Conservation (phyloP, 768 basidiomycete species). For the Steccherinum ochraceum region DNA sequence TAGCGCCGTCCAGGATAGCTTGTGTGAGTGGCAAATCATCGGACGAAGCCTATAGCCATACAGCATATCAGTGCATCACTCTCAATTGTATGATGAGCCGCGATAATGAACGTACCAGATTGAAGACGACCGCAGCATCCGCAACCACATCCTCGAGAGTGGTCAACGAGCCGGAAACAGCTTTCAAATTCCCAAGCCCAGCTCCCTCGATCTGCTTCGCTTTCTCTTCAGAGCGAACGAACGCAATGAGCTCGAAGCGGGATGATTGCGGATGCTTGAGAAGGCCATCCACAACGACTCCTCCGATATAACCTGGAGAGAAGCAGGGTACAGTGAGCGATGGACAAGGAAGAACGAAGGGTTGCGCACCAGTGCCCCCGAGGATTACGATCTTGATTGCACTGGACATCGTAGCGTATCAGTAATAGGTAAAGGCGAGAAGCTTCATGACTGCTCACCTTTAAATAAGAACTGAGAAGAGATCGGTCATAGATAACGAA, state of each 20-base stretch:
- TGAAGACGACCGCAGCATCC: constrained; percentile 34
- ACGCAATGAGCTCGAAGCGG: constrained; percentile 36
- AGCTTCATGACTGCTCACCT: too few relatives aligned
- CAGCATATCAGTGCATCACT: too few relatives aligned
- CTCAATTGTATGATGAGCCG: too few relatives aligned
- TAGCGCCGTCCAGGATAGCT: too few relatives aligned
- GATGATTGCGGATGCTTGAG: constrained; percentile 36
- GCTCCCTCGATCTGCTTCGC: constrained; percentile 17
- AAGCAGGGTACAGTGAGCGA: constrained; percentile 3
- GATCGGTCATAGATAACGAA: too few relatives aligned
- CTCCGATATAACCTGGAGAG: constrained; percentile 49
- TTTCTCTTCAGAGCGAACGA: constrained; percentile 39
- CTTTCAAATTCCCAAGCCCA: constrained; percentile 13
- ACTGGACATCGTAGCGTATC: too few relatives aligned
- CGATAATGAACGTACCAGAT: constrained; percentile 7
- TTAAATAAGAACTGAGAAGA: too few relatives aligned
- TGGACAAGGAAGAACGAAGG: too few relatives aligned
- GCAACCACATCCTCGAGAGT: constrained; percentile 34
- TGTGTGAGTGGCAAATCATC: too few relatives aligned
- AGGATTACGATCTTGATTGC: constrained; percentile 7
- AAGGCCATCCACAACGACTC: constrained; percentile 41
- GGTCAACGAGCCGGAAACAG: constrained; percentile 15
- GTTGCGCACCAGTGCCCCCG: constrained; percentile 9
- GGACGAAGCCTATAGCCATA: too few relatives aligned
- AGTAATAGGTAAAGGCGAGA: too few relatives aligned